Evolutionary conservation across 345 rosid species (phyloP), one percentile per base, ranked within the genome.

Genomic region (Sonneratia alba): DNA sequence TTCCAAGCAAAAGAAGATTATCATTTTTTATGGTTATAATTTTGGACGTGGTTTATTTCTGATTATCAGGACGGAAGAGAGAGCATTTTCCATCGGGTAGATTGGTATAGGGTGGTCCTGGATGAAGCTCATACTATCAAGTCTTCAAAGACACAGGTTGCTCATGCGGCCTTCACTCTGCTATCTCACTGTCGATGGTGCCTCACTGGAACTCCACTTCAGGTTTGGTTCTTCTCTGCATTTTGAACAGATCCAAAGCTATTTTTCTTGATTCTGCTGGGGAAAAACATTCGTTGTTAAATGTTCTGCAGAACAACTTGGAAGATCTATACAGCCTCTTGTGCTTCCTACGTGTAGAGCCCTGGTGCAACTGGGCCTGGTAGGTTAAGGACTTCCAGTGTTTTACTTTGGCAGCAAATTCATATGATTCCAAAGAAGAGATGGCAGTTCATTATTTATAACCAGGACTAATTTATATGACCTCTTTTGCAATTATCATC

Each of bases 311-410:
- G 92, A 89, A 87, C 79, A 85, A 80, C 77, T 80, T 87, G 56
- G 86, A 89, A 80, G 92, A 87, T 69, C 84, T 87, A 57, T 87
- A 83, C 82, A 87, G 89, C 78, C 92, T 85, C 71, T 71, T 89
- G 45, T 83, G 91, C 83, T 89, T 89, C 82, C 69, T 89, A 72
- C 92, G 80, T 67, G 92, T 87, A 15, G 90, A 89, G 69, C 89
- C 95, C 38, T 89, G 90, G 92, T 79, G 92, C 84, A 87, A 85
- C 73, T 89, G 90, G 92, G 79, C 86, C 70, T 86, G 95, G 88
- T 89, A 83, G 37, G 48, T 32, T 63, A 36, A 36, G 15, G 24
- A 55, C 62, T 61, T 21, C 48, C 49, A 66, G 24, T 49, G 24
- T 32, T 22, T 3, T 19, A 5, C 27, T 47, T 18, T 19, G 18